A percentile compares a stretch with the other conserved stretches of the same genome.
phyloP scores from a whole-genome alignment of 2,329 filamentous ascomycete species.

The Colletotrichum ledebouriae region DNA sequence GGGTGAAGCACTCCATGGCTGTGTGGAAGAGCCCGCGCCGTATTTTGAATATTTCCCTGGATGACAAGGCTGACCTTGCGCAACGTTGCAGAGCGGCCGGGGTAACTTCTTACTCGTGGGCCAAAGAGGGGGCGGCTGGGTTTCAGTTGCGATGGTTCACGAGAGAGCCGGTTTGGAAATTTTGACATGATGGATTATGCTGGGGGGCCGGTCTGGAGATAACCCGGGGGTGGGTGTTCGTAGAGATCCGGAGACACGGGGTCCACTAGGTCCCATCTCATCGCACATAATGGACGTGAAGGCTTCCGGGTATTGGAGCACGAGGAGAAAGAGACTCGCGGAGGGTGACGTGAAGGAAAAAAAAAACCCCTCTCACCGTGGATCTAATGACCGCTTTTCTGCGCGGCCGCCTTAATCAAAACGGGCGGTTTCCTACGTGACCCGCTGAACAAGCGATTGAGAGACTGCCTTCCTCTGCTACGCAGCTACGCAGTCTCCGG shows the following conservation, averaged over 20 bases:
- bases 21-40: conserved; percentile 9
- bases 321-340: too few species aligned
- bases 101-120: conserved; percentile 9
- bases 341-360: too few species aligned
- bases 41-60: conserved; percentile 2
- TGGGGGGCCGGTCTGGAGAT: not conserved
- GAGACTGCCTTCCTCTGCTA: too few species aligned
- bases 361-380: too few species aligned
- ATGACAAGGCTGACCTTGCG: conserved; percentile 16
- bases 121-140: conserved; percentile 18
- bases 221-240: conserved; percentile 3
- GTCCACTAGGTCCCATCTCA: too few species aligned
- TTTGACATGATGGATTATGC: conserved; percentile 32
- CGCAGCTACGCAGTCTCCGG: too few species aligned
- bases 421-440: too few species aligned
- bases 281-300: too few species aligned
- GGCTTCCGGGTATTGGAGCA: too few species aligned
- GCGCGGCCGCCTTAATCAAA: too few species aligned
- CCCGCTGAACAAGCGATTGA: too few species aligned
- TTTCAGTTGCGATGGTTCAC: conserved; percentile 38
- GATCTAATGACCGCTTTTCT: too few species aligned
- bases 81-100: conserved; percentile 19
- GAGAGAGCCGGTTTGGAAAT: conserved; percentile 38
- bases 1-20: not conserved
- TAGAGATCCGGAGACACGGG: conserved; percentile 7